phyloP scores from a whole-genome alignment of 805 yeast species.

The Metschnikowia picachoensis region DNA sequence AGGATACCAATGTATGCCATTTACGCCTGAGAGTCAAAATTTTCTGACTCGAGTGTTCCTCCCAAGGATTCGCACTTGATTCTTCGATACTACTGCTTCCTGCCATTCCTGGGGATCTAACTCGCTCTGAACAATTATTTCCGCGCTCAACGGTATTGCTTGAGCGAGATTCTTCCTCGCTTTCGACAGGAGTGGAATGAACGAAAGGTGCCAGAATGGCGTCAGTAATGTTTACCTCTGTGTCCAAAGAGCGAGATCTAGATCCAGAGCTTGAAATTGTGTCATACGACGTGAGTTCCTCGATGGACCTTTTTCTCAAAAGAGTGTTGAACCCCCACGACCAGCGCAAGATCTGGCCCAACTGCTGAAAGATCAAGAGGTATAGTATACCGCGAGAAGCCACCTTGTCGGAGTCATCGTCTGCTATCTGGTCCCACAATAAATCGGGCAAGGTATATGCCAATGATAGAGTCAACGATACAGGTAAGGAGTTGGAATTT shows the following conservation, averaged over 20 bases:
- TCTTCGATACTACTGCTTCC: neutral
- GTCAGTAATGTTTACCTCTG: neutral
- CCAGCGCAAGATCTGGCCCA: constrained; percentile 82
- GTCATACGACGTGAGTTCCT: constrained; percentile 23
- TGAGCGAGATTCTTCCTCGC: neutral
- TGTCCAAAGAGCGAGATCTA: neutral
- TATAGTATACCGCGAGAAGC: constrained; percentile 78
- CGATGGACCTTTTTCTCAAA: constrained; percentile 47
- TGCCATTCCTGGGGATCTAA: neutral
- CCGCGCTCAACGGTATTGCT: neutral
- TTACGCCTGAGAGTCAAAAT: neutral
- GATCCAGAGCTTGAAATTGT: neutral
- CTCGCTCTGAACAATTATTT: neutral
- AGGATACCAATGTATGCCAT: constrained; percentile 6
- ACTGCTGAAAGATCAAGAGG: constrained; percentile 71
- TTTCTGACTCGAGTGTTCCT: neutral
- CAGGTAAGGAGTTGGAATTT: constrained; percentile 92
- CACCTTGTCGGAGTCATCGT: constrained; percentile 63
- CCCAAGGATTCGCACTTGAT: neutral
- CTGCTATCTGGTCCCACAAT: constrained; percentile 68
- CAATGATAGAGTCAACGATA: constrained; percentile 77
- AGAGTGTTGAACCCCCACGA: constrained; percentile 81
- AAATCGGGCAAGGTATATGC: constrained; percentile 73
- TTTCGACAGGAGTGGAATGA: neutral
- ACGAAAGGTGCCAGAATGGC: neutral